Base-by-base conservation (phyloP, 495 filamentous ascomycete species). In the Aspergillus cavernicola region DNA sequence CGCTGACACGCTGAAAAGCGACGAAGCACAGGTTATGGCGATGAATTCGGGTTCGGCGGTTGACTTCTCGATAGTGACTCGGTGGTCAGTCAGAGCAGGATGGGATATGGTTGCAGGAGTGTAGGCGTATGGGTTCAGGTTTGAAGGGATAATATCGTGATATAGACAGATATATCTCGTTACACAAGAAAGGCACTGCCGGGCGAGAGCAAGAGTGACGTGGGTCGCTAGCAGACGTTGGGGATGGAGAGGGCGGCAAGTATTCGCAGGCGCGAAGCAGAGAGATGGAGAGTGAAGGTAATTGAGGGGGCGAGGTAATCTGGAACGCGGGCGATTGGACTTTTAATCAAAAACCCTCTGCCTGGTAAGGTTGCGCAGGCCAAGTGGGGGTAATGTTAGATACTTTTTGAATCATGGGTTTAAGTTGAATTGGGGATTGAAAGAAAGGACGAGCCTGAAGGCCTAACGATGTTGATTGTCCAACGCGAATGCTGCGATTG, bases 391-490 rank as follows among this genome's bases (percentile, higher is more conserved):
- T 53, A 31, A 29, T 46, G 55, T 40, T 39, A 61, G 55, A 57
- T 57, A 57, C 43, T 52, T 55, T 40, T 35, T 52, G 51, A 60
- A 58, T 59, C 54, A 50, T 36, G 49, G 50, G 50, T 50, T 44
- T 56, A 61, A 63, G 44, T 56, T 47, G 53, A 52, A 39, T 48
- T 36, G 62, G 67, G 57, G 62, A 59, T 55, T 60, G 63, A 58
- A 55, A 52, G 54, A 54, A 57, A 54, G 50, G 48, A 59, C 24
- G 42, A 42, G 31, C 22, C 43, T 43, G 41, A 48, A 23, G 50
- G 18, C 35, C 46, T 50, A 23, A 40, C 33, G 43, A 44, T 53
- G 49, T 58, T 58, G 50, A 53, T 46, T 36, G 18, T 24, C 22
- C 6, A 40, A 23, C 19, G 4, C 29, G 1, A 8, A 36, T 48